Base-by-base conservation (phyloP, 495 filamentous ascomycete species). In the Clohesyomyces aquaticus region DNA sequence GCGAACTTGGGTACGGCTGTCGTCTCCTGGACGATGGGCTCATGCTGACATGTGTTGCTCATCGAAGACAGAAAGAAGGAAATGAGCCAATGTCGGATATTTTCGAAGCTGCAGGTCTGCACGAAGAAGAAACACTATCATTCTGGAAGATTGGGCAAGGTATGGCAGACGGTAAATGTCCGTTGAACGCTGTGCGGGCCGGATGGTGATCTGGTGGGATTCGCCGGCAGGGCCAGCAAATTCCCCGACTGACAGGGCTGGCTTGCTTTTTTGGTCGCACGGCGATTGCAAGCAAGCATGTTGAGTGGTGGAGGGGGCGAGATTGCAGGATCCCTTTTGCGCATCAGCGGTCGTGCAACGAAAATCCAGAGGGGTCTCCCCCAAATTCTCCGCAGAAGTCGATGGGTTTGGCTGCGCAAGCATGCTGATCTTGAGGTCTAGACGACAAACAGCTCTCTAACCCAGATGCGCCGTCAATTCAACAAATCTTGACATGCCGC, bases 161-260 rank as follows among this genome's bases (percentile, higher is more conserved):
- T n/a, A n/a, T n/a, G n/a, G n/a, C n/a, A n/a, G n/a, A n/a, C n/a
- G n/a, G n/a, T n/a, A 19, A 55, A 18, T 22, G 38, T 21, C 21
- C 41, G 45, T 42, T 41, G 28, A 35, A 55, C 1, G 29, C 43
- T 50, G 43, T 38, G 32, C 32, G 6, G 32, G 35, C 3, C 27
- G 25, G 43, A 46, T 27, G 32, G 35, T 47, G 21, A 43, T 42
- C 19, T 22, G 38, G 16, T 14, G 9, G 25, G 18, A n/a, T n/a
- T n/a, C n/a, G n/a, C n/a, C n/a, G n/a, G n/a, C n/a, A n/a, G n/a
- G 19, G 55, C 55, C 19, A 47, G 55, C 10, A 58, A 58, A 58
- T 46, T 58, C 55, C 21, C 55, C 55, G 55, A 47, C 43, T 47
- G 43, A 18, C 16, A 47, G 43, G 14, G 43, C 43, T 47, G 14